Conservation (phyloP, 257 asterid genomes). For the Fraxinus excelsior region DNA sequence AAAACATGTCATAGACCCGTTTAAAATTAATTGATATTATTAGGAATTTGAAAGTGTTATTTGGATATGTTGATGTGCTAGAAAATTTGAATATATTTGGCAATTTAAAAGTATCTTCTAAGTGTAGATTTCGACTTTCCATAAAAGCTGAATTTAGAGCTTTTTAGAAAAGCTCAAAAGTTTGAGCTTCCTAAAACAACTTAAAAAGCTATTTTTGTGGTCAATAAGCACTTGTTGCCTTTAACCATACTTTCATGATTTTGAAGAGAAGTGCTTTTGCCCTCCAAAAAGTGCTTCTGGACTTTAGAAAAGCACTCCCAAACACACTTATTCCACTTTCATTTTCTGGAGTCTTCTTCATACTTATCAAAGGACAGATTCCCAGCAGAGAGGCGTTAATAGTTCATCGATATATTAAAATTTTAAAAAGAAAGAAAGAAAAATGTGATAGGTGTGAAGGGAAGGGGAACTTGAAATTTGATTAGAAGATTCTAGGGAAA, state of each 20-base stretch:
- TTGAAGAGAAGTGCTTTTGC: not conserved
- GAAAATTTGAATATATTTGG: not conserved
- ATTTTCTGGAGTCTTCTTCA: not conserved
- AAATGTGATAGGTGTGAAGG: not conserved
- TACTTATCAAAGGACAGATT: not conserved
- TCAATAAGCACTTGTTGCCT: not conserved
- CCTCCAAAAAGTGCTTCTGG: not conserved
- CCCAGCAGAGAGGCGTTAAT: not conserved
- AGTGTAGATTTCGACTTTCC: not conserved
- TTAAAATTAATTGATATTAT: not conserved
- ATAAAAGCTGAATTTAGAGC: not conserved
- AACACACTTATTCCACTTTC: not conserved
- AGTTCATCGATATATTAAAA: not conserved
- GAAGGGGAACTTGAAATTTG: not conserved
- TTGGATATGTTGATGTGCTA: not conserved
- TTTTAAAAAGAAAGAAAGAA: not conserved
- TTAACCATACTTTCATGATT: not conserved
- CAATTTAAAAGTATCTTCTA: not conserved
- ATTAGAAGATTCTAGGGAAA: not conserved
- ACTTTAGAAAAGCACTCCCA: not conserved
- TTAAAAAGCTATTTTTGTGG: not conserved
- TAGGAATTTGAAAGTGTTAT: not conserved
- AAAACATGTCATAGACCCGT: not conserved
- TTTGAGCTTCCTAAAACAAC: not conserved
- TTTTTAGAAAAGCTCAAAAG: too few species aligned